A percentile compares a stretch with the other conserved stretches of the same genome.
These are phyloP conservation scores for Excoecaria agallocha DNA, from an alignment of 345 rosid species.

Conservation along the genomic window DNA sequence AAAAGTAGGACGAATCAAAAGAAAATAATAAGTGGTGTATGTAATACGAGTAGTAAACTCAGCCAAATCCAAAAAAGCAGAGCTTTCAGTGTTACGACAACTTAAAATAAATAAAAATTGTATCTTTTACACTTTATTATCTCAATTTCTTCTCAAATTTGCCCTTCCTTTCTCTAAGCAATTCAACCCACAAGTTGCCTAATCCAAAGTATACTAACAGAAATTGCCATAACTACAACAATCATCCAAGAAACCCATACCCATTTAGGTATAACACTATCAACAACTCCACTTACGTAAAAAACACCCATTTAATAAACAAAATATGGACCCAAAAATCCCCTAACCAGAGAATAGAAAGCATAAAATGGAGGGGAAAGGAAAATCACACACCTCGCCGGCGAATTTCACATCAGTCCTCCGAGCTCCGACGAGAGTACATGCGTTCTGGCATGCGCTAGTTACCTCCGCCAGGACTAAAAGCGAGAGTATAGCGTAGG, in stretches of 20 bases:
- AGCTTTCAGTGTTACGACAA: neutral
- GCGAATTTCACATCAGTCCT: slow-evolving; percentile 49
- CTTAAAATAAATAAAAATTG: neutral
- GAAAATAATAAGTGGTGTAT: neutral
- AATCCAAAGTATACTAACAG: slow-evolving; percentile 80
- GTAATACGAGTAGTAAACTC: neutral
- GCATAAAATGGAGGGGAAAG: slow-evolving; percentile 73
- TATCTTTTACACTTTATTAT: slow-evolving; percentile 13
- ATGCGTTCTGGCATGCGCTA: slow-evolving; percentile 83
- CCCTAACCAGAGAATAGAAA: slow-evolving; percentile 65
- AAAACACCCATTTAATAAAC: slow-evolving; percentile 56
- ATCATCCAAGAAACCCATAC: slow-evolving; percentile 82
- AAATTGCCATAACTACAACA: slow-evolving; percentile 63
- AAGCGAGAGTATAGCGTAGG: slow-evolving; percentile 59
- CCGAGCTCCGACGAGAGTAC: slow-evolving; percentile 71
- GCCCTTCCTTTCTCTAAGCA: slow-evolving; percentile 45
- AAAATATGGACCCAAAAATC: slow-evolving; percentile 61
- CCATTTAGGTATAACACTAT: slow-evolving; percentile 66
- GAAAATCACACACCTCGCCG: slow-evolving; percentile 42
- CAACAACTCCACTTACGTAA: slow-evolving; percentile 51
- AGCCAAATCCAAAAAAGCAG: neutral
- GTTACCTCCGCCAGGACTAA: slow-evolving; percentile 80
- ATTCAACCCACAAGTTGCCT: slow-evolving; percentile 71
- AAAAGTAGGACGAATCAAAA: neutral
- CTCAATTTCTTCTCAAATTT: slow-evolving; percentile 43